These are phyloP conservation scores for Zangia roseola DNA, from an alignment of 768 basidiomycete species.

Conservation along the genomic window DNA sequence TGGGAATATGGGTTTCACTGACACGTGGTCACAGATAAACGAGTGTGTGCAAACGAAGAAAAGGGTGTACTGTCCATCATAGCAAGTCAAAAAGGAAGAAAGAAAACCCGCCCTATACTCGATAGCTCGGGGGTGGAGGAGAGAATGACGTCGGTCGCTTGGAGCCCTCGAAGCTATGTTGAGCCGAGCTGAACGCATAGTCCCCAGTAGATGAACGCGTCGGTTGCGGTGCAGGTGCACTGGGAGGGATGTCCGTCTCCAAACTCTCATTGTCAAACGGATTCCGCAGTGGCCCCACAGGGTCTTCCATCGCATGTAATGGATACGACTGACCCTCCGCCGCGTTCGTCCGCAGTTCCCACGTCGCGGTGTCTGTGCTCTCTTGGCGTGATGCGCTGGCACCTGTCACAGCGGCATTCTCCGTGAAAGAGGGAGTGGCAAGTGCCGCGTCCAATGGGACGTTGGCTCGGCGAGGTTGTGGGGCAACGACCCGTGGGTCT, in stretches of 20 bases:
- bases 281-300: conserved; percentile 18
- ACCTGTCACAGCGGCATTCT: conserved; percentile 13
- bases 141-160: conserved; percentile 4
- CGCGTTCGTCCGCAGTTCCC: conserved; percentile 31
- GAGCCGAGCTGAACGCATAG: conserved; percentile 26
- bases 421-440: conserved; percentile 7
- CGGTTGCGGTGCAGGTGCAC: conserved; percentile 6
- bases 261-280: conserved; percentile 23
- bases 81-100: background rate
- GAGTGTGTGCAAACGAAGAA: conserved; percentile 4
- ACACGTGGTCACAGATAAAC: conserved; percentile 3
- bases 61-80: background rate
- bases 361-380: conserved; percentile 29
- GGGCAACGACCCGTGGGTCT: conserved; percentile 49
- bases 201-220: conserved; percentile 9
- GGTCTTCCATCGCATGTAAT: conserved; percentile 19
- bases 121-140: conserved; percentile 25
- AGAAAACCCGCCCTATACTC: conserved; percentile 1
- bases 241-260: conserved; percentile 19
- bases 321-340: conserved; percentile 25
- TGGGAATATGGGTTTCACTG: conserved; percentile 3
- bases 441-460: conserved; percentile 16
- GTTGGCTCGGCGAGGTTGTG: conserved; percentile 41
- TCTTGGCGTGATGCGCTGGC: conserved; percentile 21
- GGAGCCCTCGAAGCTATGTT: conserved; percentile 22